Conservation (phyloP, 1,139 yeast species). For the Geotrichum klebahnii region DNA sequence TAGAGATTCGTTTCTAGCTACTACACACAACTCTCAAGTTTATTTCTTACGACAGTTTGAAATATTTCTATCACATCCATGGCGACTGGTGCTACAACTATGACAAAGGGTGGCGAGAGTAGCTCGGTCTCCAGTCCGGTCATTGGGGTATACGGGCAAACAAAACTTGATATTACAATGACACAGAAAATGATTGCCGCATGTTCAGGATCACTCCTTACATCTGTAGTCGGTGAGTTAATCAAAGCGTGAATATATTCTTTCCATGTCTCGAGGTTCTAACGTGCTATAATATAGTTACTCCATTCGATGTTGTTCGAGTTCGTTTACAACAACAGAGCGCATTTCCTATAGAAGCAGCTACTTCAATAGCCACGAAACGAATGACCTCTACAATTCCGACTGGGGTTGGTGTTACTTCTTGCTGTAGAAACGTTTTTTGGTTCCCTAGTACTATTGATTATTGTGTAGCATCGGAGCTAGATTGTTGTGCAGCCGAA, state of each 20-base stretch:
- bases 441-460: conserved; percentile 42
- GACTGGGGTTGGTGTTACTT: conserved; percentile 34
- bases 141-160: not conserved
- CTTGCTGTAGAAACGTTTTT: conserved; percentile 43
- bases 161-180: conserved; percentile 42
- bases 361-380: conserved; percentile 25
- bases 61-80: not conserved
- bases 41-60: not conserved
- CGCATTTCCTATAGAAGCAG: conserved; percentile 32
- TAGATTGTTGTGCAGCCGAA: conserved; percentile 39
- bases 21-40: too few species aligned
- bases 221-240: conserved; percentile 51
- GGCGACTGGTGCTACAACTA: conserved; percentile 2
- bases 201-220: conserved; percentile 82
- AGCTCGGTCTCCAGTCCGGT: not conserved
- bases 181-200: conserved; percentile 82
- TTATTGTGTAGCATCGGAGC: conserved; percentile 41
- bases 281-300: conserved; percentile 48
- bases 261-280: not conserved
- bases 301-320: conserved; percentile 92
- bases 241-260: not conserved
- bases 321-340: conserved; percentile 87
- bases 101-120: too few species aligned
- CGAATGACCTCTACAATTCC: conserved; percentile 30
- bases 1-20: too few species aligned